Conservation (phyloP, 176 grass and related monocot species). For the Oryza longistaminata region DNA sequence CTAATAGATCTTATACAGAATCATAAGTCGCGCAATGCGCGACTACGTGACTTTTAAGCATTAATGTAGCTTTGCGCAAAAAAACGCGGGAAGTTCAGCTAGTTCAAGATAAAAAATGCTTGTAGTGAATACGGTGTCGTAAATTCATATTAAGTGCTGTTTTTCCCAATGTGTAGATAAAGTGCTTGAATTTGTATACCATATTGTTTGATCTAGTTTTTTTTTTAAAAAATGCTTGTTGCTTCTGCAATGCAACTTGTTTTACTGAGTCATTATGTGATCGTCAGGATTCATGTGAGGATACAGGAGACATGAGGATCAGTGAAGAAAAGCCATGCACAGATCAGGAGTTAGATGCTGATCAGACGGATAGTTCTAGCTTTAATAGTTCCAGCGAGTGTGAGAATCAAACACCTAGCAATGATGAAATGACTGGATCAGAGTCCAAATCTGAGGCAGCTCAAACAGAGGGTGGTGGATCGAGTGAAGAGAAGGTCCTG, state of each 20-base stretch:
- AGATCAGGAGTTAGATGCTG: slow-evolving; percentile 27
- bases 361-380: slow-evolving; percentile 38
- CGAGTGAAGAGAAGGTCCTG: slow-evolving; percentile 33
- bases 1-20: no score
- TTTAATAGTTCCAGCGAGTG: slow-evolving; percentile 45
- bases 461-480: slow-evolving; percentile 10
- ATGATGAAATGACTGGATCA: slow-evolving; percentile 32
- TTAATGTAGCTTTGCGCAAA: not conserved
- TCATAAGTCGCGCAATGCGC: no score
- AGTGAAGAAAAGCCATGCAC: slow-evolving; percentile 24
- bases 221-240: not conserved
- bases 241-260: slow-evolving; percentile 10
- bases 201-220: not conserved
- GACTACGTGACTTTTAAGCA: not conserved
- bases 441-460: slow-evolving; percentile 43
- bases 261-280: slow-evolving; percentile 31
- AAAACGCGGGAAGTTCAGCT: not conserved
- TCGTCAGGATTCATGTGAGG: slow-evolving; percentile 43
- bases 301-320: slow-evolving; percentile 26
- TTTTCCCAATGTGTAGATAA: not conserved
- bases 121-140: not conserved
- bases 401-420: slow-evolving; percentile 29
- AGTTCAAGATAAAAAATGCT: slow-evolving; percentile 11
- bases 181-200: not conserved
- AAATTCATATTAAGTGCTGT: not conserved